These are phyloP conservation scores for Neofusicoccum laricinum DNA, from an alignment of 2,329 filamentous ascomycete species.

Conservation along the genomic window DNA sequence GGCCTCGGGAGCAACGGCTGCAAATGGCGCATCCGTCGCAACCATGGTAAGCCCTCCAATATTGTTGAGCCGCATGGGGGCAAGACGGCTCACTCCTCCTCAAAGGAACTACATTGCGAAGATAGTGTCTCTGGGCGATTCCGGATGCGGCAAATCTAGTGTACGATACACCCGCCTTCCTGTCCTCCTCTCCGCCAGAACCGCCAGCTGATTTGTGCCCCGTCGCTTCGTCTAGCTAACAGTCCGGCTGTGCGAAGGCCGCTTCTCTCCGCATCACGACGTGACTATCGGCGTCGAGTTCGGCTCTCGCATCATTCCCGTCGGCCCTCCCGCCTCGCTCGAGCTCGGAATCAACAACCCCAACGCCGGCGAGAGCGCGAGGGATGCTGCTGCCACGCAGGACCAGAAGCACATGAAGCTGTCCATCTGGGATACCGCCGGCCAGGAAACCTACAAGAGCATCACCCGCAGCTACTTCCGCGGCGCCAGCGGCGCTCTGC, in stretches of 20 bases:
- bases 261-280: conserved; percentile 91
- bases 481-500: conserved; percentile 70
- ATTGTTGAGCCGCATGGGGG: conserved; percentile 27
- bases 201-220: conserved; percentile 9
- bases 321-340: conserved; percentile 74
- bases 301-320: conserved; percentile 86
- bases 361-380: conserved; percentile 2
- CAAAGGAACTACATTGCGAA: conserved; percentile 94
- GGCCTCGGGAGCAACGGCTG: background rate
- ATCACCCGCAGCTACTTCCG: conserved; percentile 94
- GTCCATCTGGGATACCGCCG: conserved; percentile 91
- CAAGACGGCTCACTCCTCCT: conserved; percentile 54
- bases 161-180: conserved; percentile 38
- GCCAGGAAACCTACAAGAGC: conserved; percentile 96
- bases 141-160: conserved; percentile 88
- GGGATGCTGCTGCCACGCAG: conserved; percentile 24
- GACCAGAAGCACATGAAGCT: conserved; percentile 83
- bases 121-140: conserved; percentile 96
- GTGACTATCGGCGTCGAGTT: conserved; percentile 98
- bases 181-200: background rate
- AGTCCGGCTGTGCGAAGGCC: conserved; percentile 92
- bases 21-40: conserved; percentile 15
- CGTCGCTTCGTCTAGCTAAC: conserved; percentile 59
- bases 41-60: conserved; percentile 4
- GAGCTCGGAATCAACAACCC: conserved; percentile 55